Base-by-base conservation (phyloP, 768 basidiomycete genomes). In the Suillus americanus region DNA sequence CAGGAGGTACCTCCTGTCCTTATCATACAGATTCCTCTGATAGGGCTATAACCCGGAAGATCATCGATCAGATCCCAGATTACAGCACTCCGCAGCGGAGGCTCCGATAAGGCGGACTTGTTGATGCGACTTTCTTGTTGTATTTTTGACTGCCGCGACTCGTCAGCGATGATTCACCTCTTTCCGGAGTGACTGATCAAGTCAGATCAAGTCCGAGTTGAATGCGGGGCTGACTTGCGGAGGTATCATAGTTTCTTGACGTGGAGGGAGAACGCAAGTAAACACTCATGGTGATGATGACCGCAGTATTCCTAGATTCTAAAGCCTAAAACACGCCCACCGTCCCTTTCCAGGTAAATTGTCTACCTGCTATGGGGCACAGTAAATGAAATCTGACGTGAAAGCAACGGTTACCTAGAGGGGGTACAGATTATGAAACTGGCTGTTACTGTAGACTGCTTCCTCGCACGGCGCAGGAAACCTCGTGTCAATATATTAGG, bases 381-480 rank as follows among this genome's bases (percentile, higher is more conserved):
- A 18, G 16, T 23, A 30, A 59, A 38, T 25, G 23, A 50, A 25
- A 50, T 40, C 35, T 53, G 12, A 10, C 23, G 23, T 57, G 38
- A 59, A 40, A 59, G 10, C 8, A 1, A 3, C 56, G 9, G 38
- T 28, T 40, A 3, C 10, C n/a, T n/a, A 41, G 5, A 10, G 57
- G 40, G 25, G 25, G n/a, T n/a, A n/a, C n/a, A n/a, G n/a, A n/a
- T n/a, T n/a, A n/a, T n/a, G n/a, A n/a, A n/a, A n/a, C n/a, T n/a
- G n/a, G n/a, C n/a, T n/a, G n/a, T n/a, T n/a, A n/a, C n/a, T 41
- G 40, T 59, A 30, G 18, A 41, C 40, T 59, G 40, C 57, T 59
- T 59, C 57, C 41, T 59, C 8, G 57, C 18, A 30, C 40, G 12
- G n/a, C n/a, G n/a, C n/a, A n/a, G n/a, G n/a, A n/a, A n/a, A n/a